Percentiles rank a stretch among this genome's conserved stretches.
Evolutionary conservation across 2,329 filamentous ascomycete species (phyloP).

Genomic region (Aureobasidium sp.): DNA sequence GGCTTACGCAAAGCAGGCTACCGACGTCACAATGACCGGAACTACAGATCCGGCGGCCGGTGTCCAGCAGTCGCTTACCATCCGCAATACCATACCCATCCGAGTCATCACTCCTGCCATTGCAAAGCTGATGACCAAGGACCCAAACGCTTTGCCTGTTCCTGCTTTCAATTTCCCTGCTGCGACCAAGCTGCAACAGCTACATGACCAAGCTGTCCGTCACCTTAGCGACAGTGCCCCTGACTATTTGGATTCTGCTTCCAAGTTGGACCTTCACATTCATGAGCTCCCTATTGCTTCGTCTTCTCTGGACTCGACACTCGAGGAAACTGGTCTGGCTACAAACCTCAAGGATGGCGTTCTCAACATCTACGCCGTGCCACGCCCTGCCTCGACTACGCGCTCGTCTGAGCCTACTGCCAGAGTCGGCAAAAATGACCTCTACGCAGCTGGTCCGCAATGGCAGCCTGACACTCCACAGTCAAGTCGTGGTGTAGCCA

Average conservation of each 20-base stretch:
- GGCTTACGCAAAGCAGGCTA: not conserved
- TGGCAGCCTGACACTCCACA: constrained; percentile 26
- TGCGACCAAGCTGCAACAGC: constrained; percentile 21
- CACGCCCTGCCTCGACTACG: constrained; percentile 15
- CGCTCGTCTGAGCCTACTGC: not conserved
- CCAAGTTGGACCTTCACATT: constrained; percentile 26
- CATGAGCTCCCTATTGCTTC: constrained; percentile 25
- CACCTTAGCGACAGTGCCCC: constrained; percentile 21
- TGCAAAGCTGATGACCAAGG: constrained; percentile 15
- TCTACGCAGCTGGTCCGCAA: constrained; percentile 23
- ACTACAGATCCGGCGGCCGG: not conserved
- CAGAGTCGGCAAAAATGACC: constrained; percentile 21
- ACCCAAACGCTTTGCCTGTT: constrained; percentile 15
- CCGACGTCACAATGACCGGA: not conserved
- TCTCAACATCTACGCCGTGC: constrained; percentile 26
- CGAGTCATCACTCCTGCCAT: constrained; percentile 25
- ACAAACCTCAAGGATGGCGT: constrained; percentile 21
- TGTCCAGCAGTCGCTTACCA: not conserved
- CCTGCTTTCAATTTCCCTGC: constrained; percentile 18
- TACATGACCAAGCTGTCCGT: constrained; percentile 21
- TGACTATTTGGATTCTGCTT: constrained; percentile 11
- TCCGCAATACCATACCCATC: constrained; percentile 17
- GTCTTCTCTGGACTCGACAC: constrained; percentile 18
- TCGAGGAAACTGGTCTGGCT: constrained; percentile 20
- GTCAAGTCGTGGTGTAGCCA: constrained; percentile 29